Conservation (phyloP, 2,329 filamentous ascomycete genomes). For the Fusarium sp. region DNA sequence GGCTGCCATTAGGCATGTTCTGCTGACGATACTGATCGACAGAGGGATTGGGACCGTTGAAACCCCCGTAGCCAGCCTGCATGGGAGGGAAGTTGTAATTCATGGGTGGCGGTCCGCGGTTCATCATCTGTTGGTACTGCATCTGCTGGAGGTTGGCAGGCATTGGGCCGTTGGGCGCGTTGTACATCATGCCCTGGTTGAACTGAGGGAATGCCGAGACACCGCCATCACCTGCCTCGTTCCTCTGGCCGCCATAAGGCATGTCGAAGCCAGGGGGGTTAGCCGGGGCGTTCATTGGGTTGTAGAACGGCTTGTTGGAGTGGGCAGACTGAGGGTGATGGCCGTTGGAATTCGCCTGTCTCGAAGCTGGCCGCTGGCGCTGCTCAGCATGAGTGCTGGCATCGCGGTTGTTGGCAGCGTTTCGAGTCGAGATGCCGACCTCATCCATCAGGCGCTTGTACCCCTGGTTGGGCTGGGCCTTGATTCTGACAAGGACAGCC, state of each 20-base stretch:
- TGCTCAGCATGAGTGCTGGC: conserved; percentile 59
- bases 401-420: conserved; percentile 57
- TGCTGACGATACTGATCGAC: conserved; percentile 69
- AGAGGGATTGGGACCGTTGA: conserved; percentile 59
- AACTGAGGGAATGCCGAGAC: conserved; percentile 64
- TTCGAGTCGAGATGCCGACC: conserved; percentile 84
- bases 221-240: conserved; percentile 63
- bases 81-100: conserved; percentile 68
- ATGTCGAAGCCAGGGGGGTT: conserved; percentile 62
- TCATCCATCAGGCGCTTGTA: conserved; percentile 99
- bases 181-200: conserved; percentile 65
- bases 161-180: conserved; percentile 58
- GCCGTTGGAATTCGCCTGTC: conserved; percentile 62
- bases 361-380: conserved; percentile 66
- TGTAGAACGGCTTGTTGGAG: conserved; percentile 65
- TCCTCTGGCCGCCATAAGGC: conserved; percentile 63
- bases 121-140: conserved; percentile 71
- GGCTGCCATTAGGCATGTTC: conserved; percentile 62
- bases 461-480: conserved; percentile 92
- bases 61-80: conserved; percentile 67
- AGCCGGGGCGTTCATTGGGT: conserved; percentile 57
- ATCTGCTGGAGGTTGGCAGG: conserved; percentile 63
- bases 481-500: conserved; percentile 87
- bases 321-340: conserved; percentile 55
- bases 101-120: conserved; percentile 64